These are phyloP conservation scores for Aspergillus sp. DNA, from an alignment of 2,329 filamentous ascomycete genomes.

Conservation along the genomic window DNA sequence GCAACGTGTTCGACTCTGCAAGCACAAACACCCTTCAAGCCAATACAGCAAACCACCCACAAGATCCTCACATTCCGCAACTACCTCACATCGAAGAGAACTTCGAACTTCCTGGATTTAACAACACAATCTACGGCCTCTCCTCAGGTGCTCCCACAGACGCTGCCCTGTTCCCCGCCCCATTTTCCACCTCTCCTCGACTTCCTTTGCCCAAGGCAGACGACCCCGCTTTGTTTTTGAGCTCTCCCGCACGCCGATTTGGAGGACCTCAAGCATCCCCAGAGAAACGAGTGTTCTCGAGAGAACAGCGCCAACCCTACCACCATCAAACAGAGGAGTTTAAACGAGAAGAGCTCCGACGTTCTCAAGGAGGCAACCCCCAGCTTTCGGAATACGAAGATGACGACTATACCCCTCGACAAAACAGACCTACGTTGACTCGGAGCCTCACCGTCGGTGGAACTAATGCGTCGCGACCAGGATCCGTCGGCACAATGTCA, in stretches of 20 bases:
- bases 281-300: conserved; percentile 26
- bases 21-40: conserved; percentile 19
- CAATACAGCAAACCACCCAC: conserved; percentile 15
- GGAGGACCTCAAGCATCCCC: conserved; percentile 38
- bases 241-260: conserved; percentile 50
- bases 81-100: conserved; percentile 36
- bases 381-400: conserved; percentile 31
- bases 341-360: conserved; percentile 43
- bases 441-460: conserved; percentile 44
- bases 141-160: conserved; percentile 32
- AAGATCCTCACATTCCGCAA: conserved; percentile 32
- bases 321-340: conserved; percentile 51
- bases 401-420: conserved; percentile 36
- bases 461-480: conserved; percentile 29
- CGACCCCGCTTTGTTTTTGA: conserved; percentile 49
- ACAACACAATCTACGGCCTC: conserved; percentile 27
- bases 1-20: conserved; percentile 25
- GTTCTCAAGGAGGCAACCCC: conserved; percentile 30
- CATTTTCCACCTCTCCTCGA: conserved; percentile 48
- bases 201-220: conserved; percentile 39
- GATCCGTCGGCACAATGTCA: conserved; percentile 32
- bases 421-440: conserved; percentile 36
- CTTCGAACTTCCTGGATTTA: conserved; percentile 36
- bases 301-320: conserved; percentile 44
- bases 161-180: conserved; percentile 41